These are phyloP conservation scores for Voacanga thouarsii DNA, from an alignment of 257 asterid genomes.

Conservation along the genomic window DNA sequence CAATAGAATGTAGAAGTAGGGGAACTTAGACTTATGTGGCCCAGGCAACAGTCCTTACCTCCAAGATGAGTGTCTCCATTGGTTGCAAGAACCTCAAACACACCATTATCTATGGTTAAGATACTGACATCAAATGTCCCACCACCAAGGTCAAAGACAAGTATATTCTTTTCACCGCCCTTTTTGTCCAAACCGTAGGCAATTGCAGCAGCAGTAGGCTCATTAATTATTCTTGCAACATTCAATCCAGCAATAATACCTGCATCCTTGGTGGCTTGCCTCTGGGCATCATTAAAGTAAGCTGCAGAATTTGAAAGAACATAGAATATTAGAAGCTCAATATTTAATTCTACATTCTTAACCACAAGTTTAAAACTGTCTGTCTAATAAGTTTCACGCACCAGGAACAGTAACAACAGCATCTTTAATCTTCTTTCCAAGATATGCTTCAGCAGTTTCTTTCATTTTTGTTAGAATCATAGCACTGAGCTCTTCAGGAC, in stretches of 20 bases:
- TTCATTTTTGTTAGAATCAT: conserved; percentile 90
- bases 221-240: conserved; percentile 86
- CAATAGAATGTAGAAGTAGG: not conserved
- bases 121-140: conserved; percentile 97
- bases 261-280: conserved; percentile 95
- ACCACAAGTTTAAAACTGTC: not conserved
- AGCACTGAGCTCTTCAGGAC: conserved; percentile 95
- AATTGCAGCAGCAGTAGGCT: conserved; percentile 96
- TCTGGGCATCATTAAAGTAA: conserved; percentile 93
- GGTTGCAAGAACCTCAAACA: conserved; percentile 92
- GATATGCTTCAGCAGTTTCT: conserved; percentile 87
- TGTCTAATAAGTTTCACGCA: conserved; percentile 13
- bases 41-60: conserved; percentile 36
- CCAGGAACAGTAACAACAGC: conserved; percentile 97
- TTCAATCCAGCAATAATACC: conserved; percentile 88
- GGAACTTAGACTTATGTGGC: not conserved
- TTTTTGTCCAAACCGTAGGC: conserved; percentile 95
- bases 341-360: not conserved
- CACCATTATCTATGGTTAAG: conserved; percentile 93
- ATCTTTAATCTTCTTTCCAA: conserved; percentile 86
- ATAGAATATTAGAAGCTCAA: not conserved
- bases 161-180: conserved; percentile 91
- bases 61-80: conserved; percentile 98
- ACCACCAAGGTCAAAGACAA: conserved; percentile 97
- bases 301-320: conserved; percentile 40